Conservation (phyloP, 2,329 filamentous ascomycete species). For the Hortaea werneckii region DNA sequence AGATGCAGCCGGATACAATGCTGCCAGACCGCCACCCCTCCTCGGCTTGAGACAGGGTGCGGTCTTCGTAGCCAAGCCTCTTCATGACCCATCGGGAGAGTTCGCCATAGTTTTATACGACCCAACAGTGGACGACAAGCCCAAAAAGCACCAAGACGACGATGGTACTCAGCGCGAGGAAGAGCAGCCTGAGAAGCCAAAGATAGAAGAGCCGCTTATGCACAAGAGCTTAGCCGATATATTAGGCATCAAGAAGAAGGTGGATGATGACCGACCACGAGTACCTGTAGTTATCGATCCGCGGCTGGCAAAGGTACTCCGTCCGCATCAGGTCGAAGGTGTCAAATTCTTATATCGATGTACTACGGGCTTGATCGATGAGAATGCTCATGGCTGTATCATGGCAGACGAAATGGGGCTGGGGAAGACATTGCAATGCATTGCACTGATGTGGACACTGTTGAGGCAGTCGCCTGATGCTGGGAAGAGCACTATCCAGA, state of each 20-base stretch:
- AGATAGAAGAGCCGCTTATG: constrained; percentile 67
- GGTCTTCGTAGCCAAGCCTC: constrained; percentile 73
- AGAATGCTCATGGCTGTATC: constrained; percentile 91
- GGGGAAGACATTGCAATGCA: constrained; percentile 95
- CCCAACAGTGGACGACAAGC: constrained; percentile 81
- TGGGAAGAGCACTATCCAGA: constrained; percentile 88
- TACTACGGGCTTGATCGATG: constrained; percentile 89
- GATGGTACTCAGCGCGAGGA: constrained; percentile 39
- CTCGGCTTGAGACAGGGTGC: constrained; percentile 77
- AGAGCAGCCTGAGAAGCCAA: constrained; percentile 35
- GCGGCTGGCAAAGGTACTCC: constrained; percentile 72
- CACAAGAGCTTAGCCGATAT: constrained; percentile 96
- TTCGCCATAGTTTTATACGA: constrained; percentile 96
- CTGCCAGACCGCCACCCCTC: constrained; percentile 72
- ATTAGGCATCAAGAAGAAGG: constrained; percentile 79
- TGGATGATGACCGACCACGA: constrained; percentile 63
- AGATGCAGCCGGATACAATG: constrained; percentile 57
- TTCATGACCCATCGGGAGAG: constrained; percentile 91
- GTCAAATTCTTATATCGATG: constrained; percentile 96
- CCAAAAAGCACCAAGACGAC: constrained; percentile 41
- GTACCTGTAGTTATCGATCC: constrained; percentile 98
- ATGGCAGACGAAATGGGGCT: constrained; percentile 99
- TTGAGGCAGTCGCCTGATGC: constrained; percentile 91
- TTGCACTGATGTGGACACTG: constrained; percentile 90
- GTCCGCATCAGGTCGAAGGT: constrained; percentile 94